Conservation (phyloP, 192 early-diverging fungal species). For the Powellomyces hirtus region DNA sequence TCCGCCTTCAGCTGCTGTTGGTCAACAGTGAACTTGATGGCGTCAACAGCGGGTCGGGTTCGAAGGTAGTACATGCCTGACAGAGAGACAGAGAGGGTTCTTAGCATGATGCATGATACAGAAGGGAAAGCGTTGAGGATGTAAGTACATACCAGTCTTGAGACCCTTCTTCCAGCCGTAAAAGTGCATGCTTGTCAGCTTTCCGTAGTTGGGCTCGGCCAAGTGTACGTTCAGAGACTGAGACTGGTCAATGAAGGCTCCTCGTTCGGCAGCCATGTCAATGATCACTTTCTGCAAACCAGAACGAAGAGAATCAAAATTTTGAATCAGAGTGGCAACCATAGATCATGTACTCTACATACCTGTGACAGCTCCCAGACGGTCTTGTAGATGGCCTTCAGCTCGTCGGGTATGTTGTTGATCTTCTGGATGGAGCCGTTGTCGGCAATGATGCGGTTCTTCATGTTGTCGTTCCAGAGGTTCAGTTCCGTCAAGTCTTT, state of each 20-base stretch:
- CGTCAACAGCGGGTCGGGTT: constrained; percentile 91
- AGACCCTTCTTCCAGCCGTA: constrained; percentile 97
- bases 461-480: constrained; percentile 92
- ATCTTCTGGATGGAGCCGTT: constrained; percentile 85
- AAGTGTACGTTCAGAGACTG: constrained; percentile 96
- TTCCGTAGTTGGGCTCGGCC: constrained; percentile 90
- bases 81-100: no score
- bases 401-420: constrained; percentile 71
- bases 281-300: constrained; percentile 69
- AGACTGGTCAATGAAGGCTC: constrained; percentile 95
- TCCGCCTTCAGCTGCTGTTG: constrained; percentile 49
- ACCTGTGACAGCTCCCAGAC: constrained; percentile 94
- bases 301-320: no score
- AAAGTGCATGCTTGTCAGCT: constrained; percentile 96
- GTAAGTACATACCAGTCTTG: constrained; percentile 77
- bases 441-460: constrained; percentile 90
- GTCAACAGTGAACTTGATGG: constrained; percentile 98
- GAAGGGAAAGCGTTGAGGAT: background rate
- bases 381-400: constrained; percentile 96
- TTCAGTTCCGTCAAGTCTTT: constrained; percentile 91
- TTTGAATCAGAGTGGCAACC: background rate
- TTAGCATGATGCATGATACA: no score
- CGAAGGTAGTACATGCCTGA: constrained; percentile 97
- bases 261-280: constrained; percentile 96
- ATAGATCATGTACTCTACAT: background rate